These are phyloP conservation scores for Ceratocystis diversiconidia DNA, from an alignment of 2,329 filamentous ascomycete species.

Conservation along the genomic window DNA sequence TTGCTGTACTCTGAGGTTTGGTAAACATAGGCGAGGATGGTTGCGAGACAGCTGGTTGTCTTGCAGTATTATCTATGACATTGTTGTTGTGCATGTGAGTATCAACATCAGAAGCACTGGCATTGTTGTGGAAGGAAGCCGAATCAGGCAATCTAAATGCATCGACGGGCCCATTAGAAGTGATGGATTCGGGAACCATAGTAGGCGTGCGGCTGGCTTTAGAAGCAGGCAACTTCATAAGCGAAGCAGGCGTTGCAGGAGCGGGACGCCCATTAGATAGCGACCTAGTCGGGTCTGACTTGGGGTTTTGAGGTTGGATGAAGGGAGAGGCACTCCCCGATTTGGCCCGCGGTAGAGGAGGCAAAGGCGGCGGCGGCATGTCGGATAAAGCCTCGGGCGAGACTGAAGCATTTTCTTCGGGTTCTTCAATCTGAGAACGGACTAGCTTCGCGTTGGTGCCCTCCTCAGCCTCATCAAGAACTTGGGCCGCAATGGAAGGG, in stretches of 20 bases:
- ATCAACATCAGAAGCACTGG: slow-evolving; percentile 25
- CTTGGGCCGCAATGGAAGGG: slow-evolving; percentile 42
- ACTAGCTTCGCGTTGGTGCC: slow-evolving; percentile 1
- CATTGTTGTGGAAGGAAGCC: slow-evolving; percentile 28
- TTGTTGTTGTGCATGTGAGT: slow-evolving; percentile 20
- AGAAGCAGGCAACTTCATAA: slow-evolving; percentile 60
- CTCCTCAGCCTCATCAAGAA: slow-evolving; percentile 39
- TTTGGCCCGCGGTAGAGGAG: slow-evolving; percentile 47
- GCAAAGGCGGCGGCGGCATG: slow-evolving; percentile 43
- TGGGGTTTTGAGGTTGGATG: slow-evolving; percentile 40
- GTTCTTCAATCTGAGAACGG: slow-evolving; percentile 33
- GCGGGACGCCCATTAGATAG: slow-evolving; percentile 18
- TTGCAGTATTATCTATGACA: slow-evolving; percentile 26
- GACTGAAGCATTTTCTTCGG: slow-evolving; percentile 50
- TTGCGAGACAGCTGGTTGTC: slow-evolving; percentile 28
- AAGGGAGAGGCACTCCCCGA: slow-evolving; percentile 55
- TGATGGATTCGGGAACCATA: not conserved
- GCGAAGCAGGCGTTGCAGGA: slow-evolving; percentile 72
- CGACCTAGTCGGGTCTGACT: slow-evolving; percentile 19
- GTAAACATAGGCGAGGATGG: slow-evolving; percentile 33
- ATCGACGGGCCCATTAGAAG: slow-evolving; percentile 11
- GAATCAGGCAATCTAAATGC: slow-evolving; percentile 59
- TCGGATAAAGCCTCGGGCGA: slow-evolving; percentile 49
- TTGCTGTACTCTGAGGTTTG: slow-evolving; percentile 29
- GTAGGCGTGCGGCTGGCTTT: slow-evolving; percentile 24